Base-by-base conservation (phyloP, 2,329 filamentous ascomycete genomes). In the Scedosporium boydii region DNA sequence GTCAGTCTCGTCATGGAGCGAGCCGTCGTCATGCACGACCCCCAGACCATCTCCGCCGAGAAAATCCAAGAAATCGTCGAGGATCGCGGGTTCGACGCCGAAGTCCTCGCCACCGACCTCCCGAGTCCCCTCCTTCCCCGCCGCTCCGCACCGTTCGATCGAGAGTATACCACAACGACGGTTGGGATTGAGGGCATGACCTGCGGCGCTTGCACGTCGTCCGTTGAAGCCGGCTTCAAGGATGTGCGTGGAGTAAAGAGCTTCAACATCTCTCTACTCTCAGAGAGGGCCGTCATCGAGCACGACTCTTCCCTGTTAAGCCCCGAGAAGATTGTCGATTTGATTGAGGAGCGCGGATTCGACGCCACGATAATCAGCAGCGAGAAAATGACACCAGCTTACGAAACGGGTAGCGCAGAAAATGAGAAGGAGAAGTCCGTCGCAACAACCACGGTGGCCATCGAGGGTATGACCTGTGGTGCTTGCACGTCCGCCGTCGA, bases 391-490 rank as follows among this genome's bases (percentile, higher is more conserved):
- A 69, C 72, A 26, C 18, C 64, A 23, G 65, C 67, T 38, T 65
- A n/a, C 60, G 27, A 65, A 63, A 59, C 62, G 59, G 34, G 38
- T 60, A 21, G 66, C 62, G 59, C 62, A 48, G 53, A 67, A 74
- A 42, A 27, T 10, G 74, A 71, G 64, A 69, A 72, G 64, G 74
- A 71, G 64, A 69, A 72, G 64, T 71, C 72, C 63, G 69, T 83
- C 3, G 80, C 87, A 63, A 90, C 86, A 0, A 97, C 93, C 0
- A 98, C 93, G 0, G 82, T 99, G 18, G 87, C 90, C 4, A 90
- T 99, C 62, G 91, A 95, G 67, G 95, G 95, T 59, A 99, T 99
- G 95, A 99, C 95, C 1, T 98, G 95, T 71, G 93, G 93, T 23
- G 91, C 95, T 51, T 99, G 95, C 75, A 98, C 95, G 0, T 93